phyloP scores from a whole-genome alignment of 306 rosid species.

The Pterocarpus macrocarpus region DNA sequence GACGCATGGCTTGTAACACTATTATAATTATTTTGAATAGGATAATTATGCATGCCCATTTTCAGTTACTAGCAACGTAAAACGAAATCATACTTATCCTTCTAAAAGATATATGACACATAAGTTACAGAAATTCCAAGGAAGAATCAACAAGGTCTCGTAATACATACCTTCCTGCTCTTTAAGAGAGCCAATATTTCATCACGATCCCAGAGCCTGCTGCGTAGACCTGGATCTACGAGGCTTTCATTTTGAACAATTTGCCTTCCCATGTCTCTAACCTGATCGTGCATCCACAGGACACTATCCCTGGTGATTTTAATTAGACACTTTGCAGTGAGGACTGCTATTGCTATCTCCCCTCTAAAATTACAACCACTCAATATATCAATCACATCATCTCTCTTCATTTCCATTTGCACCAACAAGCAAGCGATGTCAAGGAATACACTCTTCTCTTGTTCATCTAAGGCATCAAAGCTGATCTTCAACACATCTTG shows the following conservation, averaged over 20 bases:
- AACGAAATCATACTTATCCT: too few relatives aligned
- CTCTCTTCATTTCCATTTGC: conserved; percentile 53
- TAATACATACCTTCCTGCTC: conserved; percentile 51
- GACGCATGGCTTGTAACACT: too few relatives aligned
- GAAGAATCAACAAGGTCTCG: neutral
- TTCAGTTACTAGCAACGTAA: too few relatives aligned
- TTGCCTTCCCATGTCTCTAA: conserved; percentile 76
- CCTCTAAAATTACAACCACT: conserved; percentile 59
- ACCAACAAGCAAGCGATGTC: conserved; percentile 68
- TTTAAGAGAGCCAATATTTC: conserved; percentile 58
- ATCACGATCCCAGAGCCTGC: conserved; percentile 66
- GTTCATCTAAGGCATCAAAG: conserved; percentile 57
- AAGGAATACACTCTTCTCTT: conserved; percentile 60
- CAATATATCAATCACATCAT: conserved; percentile 53
- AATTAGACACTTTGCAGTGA: conserved; percentile 59
- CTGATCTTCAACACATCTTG: conserved; percentile 65
- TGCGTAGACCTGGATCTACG: conserved; percentile 47
- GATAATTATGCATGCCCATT: too few relatives aligned
- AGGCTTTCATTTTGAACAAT: conserved; percentile 47
- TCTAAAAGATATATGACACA: too few relatives aligned
- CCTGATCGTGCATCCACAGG: conserved; percentile 72
- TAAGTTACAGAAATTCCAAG: too few relatives aligned
- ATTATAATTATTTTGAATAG: too few relatives aligned
- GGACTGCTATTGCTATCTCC: conserved; percentile 52
- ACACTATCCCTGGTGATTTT: conserved; percentile 43